Percentiles rank a stretch among this genome's conserved stretches.
phyloP scores from a whole-genome alignment of 2,329 filamentous ascomycete species.

The Zasmidium angulare region DNA sequence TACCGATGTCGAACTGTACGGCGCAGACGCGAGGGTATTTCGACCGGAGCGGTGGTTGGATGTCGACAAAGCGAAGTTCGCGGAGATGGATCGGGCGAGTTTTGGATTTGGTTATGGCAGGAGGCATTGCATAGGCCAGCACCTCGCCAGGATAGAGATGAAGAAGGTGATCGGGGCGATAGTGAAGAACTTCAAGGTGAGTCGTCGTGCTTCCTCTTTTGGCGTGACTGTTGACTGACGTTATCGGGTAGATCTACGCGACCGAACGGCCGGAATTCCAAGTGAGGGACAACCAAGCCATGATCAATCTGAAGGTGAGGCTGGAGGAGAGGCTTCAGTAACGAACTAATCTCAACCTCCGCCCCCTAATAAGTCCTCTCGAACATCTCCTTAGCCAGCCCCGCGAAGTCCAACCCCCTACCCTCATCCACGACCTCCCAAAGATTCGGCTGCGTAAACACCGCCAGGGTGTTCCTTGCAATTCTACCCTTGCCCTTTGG shows the following conservation, averaged over 20 bases:
- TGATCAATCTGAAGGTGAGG: not conserved
- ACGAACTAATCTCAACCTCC: not conserved
- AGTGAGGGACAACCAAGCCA: not conserved
- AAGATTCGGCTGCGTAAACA: constrained; percentile 95
- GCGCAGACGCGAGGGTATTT: constrained; percentile 42
- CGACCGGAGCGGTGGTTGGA: constrained; percentile 52
- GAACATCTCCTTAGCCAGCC: constrained; percentile 21
- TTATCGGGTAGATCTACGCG: not conserved
- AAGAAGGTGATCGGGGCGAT: constrained; percentile 21
- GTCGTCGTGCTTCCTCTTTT: not conserved
- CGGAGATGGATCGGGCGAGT: constrained; percentile 44
- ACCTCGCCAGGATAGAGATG: constrained; percentile 42
- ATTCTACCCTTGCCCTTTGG: constrained; percentile 50
- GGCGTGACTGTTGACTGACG: not conserved
- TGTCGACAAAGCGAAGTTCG: constrained; percentile 27
- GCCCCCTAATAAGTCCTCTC: constrained; percentile 18
- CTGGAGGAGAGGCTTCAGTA: not conserved
- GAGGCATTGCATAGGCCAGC: constrained; percentile 47
- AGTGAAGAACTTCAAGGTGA: constrained; percentile 6
- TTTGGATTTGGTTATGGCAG: constrained; percentile 48
- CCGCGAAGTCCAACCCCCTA: constrained; percentile 43
- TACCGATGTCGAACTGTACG: constrained; percentile 37
- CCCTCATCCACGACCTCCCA: constrained; percentile 72
- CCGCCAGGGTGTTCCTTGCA: constrained; percentile 78
- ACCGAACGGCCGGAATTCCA: not conserved